Evolutionary conservation across 192 early-diverging fungal genomes (phyloP).

Genomic region (Lobosporangium transversale): DNA sequence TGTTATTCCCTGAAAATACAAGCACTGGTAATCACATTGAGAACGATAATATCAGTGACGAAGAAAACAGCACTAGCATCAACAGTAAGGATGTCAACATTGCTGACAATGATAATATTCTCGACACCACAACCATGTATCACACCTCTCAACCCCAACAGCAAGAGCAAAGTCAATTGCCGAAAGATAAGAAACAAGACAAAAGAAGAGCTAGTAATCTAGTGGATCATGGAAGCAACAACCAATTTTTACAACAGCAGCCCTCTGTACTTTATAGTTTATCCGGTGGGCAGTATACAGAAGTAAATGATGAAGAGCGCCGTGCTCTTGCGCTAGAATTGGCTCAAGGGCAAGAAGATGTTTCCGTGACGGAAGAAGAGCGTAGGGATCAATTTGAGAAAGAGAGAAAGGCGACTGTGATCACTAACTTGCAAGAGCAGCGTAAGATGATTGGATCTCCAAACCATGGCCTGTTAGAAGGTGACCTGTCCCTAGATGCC

Average conservation of each 20-base stretch:
- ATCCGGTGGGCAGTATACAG: constrained; percentile 1
- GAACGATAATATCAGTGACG: background rate
- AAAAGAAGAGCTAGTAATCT: background rate
- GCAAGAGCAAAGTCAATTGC: background rate
- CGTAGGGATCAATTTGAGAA: constrained; percentile 32
- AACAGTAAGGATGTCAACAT: background rate
- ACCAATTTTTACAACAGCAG: background rate
- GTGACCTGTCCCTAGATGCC: constrained; percentile 49
- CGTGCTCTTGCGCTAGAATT: constrained; percentile 26
- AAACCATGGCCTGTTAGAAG: constrained; percentile 23
- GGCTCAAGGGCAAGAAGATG: constrained; percentile 32
- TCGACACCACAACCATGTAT: background rate
- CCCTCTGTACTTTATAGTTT: background rate
- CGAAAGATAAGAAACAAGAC: background rate
- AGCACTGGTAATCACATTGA: background rate
- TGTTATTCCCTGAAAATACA: background rate
- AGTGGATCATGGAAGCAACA: too few relatives aligned
- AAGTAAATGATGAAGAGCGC: constrained; percentile 16
- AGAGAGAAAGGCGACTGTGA: constrained; percentile 24
- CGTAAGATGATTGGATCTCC: constrained; percentile 48
- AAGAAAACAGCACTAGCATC: too few relatives aligned
- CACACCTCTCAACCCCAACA: background rate
- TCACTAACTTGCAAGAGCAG: constrained; percentile 30
- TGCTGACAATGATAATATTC: background rate
- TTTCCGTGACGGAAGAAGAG: constrained; percentile 34